Evolutionary conservation across 371 early-diverging fungal species (phyloP).

Genomic region (Dinochytrium kinnereticum): DNA sequence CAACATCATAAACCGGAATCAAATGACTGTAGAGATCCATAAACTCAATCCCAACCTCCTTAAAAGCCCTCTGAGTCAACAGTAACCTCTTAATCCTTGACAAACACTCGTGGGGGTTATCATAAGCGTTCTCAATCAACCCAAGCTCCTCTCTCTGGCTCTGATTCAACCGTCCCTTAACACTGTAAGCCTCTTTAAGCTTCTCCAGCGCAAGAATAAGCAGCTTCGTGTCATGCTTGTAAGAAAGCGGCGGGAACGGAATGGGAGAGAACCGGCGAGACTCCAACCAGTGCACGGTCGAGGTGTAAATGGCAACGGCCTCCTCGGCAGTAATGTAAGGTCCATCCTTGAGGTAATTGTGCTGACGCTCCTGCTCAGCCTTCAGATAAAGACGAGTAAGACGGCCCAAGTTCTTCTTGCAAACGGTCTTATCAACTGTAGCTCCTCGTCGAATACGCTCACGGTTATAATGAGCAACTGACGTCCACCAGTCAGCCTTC

Average conservation of each 20-base stretch:
- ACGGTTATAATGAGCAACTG: conserved; percentile 96
- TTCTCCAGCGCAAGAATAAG: conserved; percentile 94
- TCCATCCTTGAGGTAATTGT: conserved; percentile 98
- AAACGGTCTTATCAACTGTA: conserved; percentile 98
- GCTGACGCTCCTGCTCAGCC: conserved; percentile 98
- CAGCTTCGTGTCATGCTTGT: conserved; percentile 98
- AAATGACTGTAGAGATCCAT: conserved; percentile 96
- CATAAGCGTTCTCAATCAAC: conserved; percentile 96
- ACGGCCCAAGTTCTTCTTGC: conserved; percentile 97
- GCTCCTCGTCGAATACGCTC: conserved; percentile 98
- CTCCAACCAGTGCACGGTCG: conserved; percentile 99
- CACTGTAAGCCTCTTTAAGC: conserved; percentile 94
- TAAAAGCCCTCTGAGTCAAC: conserved; percentile 98
- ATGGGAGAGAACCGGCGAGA: conserved; percentile 96
- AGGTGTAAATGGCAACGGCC: conserved; percentile 96
- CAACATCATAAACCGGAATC: conserved; percentile 96
- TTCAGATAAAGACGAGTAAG: conserved; percentile 98
- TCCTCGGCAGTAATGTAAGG: conserved; percentile 97
- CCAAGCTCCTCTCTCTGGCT: conserved; percentile 98
- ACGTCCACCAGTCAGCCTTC: conserved; percentile 99
- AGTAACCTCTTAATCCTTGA: conserved; percentile 94
- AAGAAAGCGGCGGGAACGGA: conserved; percentile 97
- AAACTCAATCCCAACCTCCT: conserved; percentile 98
- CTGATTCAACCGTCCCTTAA: conserved; percentile 94
- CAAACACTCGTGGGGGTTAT: conserved; percentile 95